Evolutionary conservation across 2,329 filamentous ascomycete genomes (phyloP).

Genomic region (Dothideomycetidae sp.): DNA sequence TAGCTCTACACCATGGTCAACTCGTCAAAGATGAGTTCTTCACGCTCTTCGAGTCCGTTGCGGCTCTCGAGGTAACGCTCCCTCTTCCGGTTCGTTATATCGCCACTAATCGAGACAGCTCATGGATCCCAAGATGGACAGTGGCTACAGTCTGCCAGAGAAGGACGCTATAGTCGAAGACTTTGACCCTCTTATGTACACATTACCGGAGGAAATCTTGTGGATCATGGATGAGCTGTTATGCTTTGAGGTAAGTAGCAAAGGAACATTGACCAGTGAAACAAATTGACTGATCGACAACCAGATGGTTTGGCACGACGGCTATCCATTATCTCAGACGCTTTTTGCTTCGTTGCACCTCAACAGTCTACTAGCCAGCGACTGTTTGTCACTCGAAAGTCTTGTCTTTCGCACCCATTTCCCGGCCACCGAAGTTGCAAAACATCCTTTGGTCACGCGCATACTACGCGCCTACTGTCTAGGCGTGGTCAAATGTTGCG

Average conservation of each 20-base stretch:
- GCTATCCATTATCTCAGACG: constrained; percentile 90
- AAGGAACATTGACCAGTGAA: constrained; percentile 3
- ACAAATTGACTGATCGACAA: no score
- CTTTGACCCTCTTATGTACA: constrained; percentile 55
- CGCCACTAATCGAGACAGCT: constrained; percentile 45
- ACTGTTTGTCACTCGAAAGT: constrained; percentile 18
- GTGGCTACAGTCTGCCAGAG: constrained; percentile 60
- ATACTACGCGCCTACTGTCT: constrained; percentile 77
- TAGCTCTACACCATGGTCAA: constrained; percentile 45
- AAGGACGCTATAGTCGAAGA: constrained; percentile 12
- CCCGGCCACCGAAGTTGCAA: background rate
- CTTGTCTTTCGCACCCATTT: constrained; percentile 4
- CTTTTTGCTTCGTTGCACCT: constrained; percentile 87
- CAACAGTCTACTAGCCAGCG: constrained; percentile 50
- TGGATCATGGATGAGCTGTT: constrained; percentile 91
- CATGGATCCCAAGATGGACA: constrained; percentile 99
- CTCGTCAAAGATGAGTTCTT: constrained; percentile 90
- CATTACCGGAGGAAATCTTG: constrained; percentile 66
- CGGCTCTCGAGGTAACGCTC: constrained; percentile 52
- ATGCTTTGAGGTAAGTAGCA: constrained; percentile 61
- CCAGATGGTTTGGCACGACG: constrained; percentile 80
- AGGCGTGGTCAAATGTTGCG: constrained; percentile 68
- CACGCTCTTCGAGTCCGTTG: constrained; percentile 86
- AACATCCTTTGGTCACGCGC: constrained; percentile 37
- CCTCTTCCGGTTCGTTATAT: background rate